Percentiles rank a stretch among this genome's conserved stretches.
Conservation (phyloP, 441 rosid genomes). For the Manihot esculenta region DNA sequence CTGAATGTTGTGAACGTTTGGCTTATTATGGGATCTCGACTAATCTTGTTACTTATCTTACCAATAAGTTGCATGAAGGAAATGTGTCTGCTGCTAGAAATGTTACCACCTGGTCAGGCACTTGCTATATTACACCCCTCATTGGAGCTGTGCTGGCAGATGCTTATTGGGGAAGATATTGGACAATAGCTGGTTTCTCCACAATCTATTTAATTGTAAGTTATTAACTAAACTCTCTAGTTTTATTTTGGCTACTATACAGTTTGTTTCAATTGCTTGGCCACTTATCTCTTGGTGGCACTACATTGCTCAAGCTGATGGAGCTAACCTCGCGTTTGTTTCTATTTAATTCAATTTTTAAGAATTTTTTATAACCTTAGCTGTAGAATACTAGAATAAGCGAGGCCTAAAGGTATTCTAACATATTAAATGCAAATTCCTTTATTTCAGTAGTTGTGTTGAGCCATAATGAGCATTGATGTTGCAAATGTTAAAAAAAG, state of each 20-base stretch:
- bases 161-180: conserved; percentile 93
- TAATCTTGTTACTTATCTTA: conserved; percentile 81
- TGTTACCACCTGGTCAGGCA: conserved; percentile 86
- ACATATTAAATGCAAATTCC: not conserved
- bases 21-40: conserved; percentile 87
- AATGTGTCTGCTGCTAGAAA: conserved; percentile 82
- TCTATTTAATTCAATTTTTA: not conserved
- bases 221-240: not conserved
- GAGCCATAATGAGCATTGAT: not conserved
- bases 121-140: conserved; percentile 86
- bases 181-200: conserved; percentile 88
- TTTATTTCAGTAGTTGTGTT: not conserved
- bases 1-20: conserved; percentile 87
- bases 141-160: conserved; percentile 86
- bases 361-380: not conserved
- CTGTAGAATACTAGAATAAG: not conserved
- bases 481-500: no score
- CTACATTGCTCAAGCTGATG: not conserved
- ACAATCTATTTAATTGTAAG: conserved; percentile 71
- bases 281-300: not conserved
- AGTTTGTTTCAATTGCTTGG: conserved; percentile 1
- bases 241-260: not conserved
- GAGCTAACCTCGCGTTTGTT: not conserved
- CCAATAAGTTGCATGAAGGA: conserved; percentile 68
- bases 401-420: not conserved